A percentile compares a stretch with the other conserved stretches of the same genome.
These are phyloP conservation scores for Borovskyia barvae DNA, from an alignment of 208 protist genomes.

Conservation along the genomic window DNA sequence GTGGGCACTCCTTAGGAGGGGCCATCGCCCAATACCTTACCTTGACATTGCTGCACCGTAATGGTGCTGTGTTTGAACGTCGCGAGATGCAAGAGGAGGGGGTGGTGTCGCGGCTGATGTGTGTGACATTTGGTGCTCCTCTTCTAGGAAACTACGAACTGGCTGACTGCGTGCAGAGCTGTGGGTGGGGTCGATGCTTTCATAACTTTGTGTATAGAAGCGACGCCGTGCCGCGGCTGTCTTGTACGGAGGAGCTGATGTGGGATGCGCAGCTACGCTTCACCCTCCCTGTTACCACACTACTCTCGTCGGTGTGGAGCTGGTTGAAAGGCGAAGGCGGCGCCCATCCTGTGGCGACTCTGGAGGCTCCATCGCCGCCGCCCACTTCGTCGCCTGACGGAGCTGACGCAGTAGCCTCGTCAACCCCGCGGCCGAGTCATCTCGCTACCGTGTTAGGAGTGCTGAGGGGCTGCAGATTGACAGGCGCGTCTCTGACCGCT, in stretches of 20 bases:
- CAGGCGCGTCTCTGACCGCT: too few species aligned
- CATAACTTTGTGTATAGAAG: slow-evolving; percentile 72
- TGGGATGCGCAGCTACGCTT: slow-evolving; percentile 37
- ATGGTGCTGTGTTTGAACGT: slow-evolving; percentile 19
- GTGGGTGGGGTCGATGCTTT: slow-evolving; percentile 59
- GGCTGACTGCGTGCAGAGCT: slow-evolving; percentile 40
- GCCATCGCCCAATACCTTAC: slow-evolving; percentile 64
- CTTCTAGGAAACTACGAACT: slow-evolving; percentile 72
- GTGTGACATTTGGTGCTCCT: slow-evolving; percentile 69
- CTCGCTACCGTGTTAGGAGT: too few species aligned
- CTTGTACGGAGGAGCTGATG: slow-evolving; percentile 48
- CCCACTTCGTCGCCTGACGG: not conserved
- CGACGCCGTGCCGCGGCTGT: slow-evolving; percentile 74
- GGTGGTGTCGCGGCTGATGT: slow-evolving; percentile 36
- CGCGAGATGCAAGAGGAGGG: slow-evolving; percentile 11
- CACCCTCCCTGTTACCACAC: not conserved
- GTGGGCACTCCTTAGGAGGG: slow-evolving; percentile 80
- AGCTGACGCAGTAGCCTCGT: not conserved
- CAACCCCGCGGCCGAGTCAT: not conserved
- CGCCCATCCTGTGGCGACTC: not conserved
- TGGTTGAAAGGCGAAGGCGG: slow-evolving; percentile 17
- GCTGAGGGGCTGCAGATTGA: too few species aligned
- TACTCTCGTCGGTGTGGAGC: slow-evolving; percentile 1
- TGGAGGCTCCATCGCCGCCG: not conserved
- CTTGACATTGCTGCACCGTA: slow-evolving; percentile 45